Evolutionary conservation across 2,329 filamentous ascomycete species (phyloP).

Genomic region (Venturia oleaginea): DNA sequence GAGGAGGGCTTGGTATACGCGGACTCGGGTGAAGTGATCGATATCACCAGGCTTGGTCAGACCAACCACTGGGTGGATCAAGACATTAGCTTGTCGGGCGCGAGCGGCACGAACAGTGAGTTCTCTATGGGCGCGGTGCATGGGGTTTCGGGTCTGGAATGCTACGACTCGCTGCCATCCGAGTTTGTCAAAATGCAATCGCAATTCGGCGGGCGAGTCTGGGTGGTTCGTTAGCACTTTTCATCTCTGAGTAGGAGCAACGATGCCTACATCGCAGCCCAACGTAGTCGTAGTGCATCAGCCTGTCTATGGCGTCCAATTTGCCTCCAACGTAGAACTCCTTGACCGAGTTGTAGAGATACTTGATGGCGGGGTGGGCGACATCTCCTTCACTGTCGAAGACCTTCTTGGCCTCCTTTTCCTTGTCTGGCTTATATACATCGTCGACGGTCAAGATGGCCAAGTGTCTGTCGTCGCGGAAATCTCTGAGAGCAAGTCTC

Average conservation of each 20-base stretch:
- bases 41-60: conserved; percentile 99
- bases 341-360: conserved; percentile 69
- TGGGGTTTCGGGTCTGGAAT: conserved; percentile 98
- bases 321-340: conserved; percentile 95
- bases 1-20: conserved; percentile 94
- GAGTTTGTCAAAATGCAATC: conserved; percentile 97
- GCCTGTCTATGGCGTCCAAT: conserved; percentile 86
- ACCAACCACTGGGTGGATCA: conserved; percentile 97
- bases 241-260: not conserved
- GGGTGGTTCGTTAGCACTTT: not conserved
- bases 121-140: conserved; percentile 98
- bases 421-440: conserved; percentile 91
- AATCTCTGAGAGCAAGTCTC: conserved; percentile 82
- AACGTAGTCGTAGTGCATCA: conserved; percentile 98
- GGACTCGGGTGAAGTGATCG: conserved; percentile 98
- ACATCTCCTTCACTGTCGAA: conserved; percentile 77
- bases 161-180: conserved; percentile 96
- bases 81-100: conserved; percentile 91
- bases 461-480: conserved; percentile 91
- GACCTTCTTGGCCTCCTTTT: conserved; percentile 83
- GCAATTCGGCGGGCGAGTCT: conserved; percentile 91
- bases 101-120: conserved; percentile 94
- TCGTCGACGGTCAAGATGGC: conserved; percentile 95
- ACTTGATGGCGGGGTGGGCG: conserved; percentile 85
- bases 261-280: conserved; percentile 70